Evolutionary conservation across 1,284 basidiomycete species (phyloP).

Genomic region (Xerocomus nothofagi): DNA sequence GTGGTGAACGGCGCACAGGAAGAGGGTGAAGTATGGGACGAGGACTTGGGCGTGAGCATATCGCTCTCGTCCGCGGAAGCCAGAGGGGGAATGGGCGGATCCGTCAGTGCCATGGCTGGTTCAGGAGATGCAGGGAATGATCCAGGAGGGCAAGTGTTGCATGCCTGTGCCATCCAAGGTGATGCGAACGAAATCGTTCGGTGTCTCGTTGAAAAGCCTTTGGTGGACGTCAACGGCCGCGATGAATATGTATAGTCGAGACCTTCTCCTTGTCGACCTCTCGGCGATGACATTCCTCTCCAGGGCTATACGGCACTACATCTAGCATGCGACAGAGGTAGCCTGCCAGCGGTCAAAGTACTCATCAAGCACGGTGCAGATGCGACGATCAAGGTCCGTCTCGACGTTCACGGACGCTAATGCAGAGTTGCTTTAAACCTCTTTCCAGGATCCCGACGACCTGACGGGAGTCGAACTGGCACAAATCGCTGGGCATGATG

Average conservation of each 20-base stretch:
- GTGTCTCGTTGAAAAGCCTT: conserved; percentile 46
- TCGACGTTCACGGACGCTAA: not conserved
- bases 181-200: conserved; percentile 47
- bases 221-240: conserved; percentile 42
- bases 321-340: conserved; percentile 81
- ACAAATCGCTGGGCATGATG: conserved; percentile 60
- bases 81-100: conserved; percentile 54
- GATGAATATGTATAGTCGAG: conserved; percentile 63
- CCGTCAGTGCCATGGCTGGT: conserved; percentile 61
- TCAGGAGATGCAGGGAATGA: conserved; percentile 36
- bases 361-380: conserved; percentile 72
- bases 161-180: conserved; percentile 64
- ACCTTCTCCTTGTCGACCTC: not conserved
- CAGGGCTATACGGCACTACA: conserved; percentile 87
- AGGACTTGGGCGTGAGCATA: conserved; percentile 35
- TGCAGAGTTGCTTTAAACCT: conserved; percentile 1
- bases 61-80: conserved; percentile 33
- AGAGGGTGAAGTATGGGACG: conserved; percentile 40
- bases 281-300: conserved; percentile 6
- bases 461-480: conserved; percentile 69
- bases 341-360: conserved; percentile 52
- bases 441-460: conserved; percentile 67
- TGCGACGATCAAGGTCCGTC: conserved; percentile 53
- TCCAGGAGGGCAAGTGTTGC: conserved; percentile 46
- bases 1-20: conserved; percentile 17